These are phyloP conservation scores for Fomitopsis pinicola DNA, from an alignment of 1,284 basidiomycete genomes.

Conservation along the genomic window DNA sequence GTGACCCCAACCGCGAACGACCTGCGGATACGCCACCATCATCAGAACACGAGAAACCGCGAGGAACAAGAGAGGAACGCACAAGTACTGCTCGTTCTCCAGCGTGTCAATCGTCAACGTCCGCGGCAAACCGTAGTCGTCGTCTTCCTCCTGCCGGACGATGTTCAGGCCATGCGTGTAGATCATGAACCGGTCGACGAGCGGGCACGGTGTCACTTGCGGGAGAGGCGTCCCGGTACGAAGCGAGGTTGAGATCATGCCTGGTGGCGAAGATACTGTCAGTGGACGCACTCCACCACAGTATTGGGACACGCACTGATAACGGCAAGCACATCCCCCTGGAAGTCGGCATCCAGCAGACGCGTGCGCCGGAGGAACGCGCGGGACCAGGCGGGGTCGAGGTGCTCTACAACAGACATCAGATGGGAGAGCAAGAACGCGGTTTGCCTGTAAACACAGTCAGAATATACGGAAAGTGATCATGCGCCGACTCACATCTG, in stretches of 20 bases:
- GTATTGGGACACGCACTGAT: conserved; percentile 48
- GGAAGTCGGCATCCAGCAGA: conserved; percentile 76
- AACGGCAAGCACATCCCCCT: conserved; percentile 80
- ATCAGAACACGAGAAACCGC: neutral
- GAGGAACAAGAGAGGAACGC: neutral
- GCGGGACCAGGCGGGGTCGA: conserved; percentile 69
- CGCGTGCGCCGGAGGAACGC: conserved; percentile 76
- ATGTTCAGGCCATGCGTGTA: conserved; percentile 58
- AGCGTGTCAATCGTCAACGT: conserved; percentile 62
- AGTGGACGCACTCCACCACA: neutral
- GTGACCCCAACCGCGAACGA: conserved; percentile 75
- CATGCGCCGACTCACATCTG: conserved; percentile 44
- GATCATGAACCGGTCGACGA: conserved; percentile 73
- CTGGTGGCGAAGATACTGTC: conserved; percentile 28
- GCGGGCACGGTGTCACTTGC: conserved; percentile 82
- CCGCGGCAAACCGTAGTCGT: conserved; percentile 65
- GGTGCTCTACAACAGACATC: conserved; percentile 57
- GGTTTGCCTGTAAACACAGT: conserved; percentile 41
- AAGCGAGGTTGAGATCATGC: conserved; percentile 67
- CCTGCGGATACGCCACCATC: conserved; percentile 29
- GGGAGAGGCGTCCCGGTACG: conserved; percentile 76
- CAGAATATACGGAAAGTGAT: neutral
- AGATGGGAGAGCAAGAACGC: conserved; percentile 61
- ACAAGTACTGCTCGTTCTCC: conserved; percentile 69
- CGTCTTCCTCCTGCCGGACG: conserved; percentile 60